Evolutionary conservation across 2,329 filamentous ascomycete species (phyloP), one percentile per base, ranked within the genome.

Genomic region (Cladosporium halotolerans): DNA sequence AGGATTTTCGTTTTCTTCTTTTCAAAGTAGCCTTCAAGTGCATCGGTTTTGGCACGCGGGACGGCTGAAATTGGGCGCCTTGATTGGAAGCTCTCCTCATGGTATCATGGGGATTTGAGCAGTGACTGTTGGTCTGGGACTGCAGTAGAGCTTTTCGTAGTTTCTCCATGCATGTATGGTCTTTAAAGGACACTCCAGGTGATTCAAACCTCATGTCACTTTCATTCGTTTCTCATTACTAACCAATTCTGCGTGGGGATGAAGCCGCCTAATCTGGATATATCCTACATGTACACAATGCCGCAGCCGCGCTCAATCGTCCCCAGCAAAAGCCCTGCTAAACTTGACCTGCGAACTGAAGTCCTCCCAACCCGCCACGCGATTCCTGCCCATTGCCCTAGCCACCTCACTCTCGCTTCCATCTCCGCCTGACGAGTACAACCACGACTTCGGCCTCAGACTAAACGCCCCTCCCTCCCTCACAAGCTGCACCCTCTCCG

Each of bases 331-430:
- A 13, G 40, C 48, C 16, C 48, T 43, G 7, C 48, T 44, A 57
- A 69, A 70, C 55, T 68, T 68, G 14, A 69, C 57, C 46, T 68
- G 40, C 5, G 63, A 66, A 41, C 57, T 62, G 53, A 63, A 69
- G 45, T 69, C 66, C 45, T 66, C 63, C 55, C 60, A 68, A 0
- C 66, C 68, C 16, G 53, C 16, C 2, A 69, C 61, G 4, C 66
- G 54, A 16, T 46, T 59, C 55, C 57, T 64, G 0, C 62, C 61
- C 23, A 56, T 57, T 9, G 60, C 55, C 8, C 54, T 60, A n/a
- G 47, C 52, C 3, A 45, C 49, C 42, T 45, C 48, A 2, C 42
- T 36, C 6, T 57, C 47, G 9, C 58, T 57, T 3, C 47, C 28
- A 10, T 49, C 55, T 9, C 45, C 57, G 13, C 50, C 52, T n/a